phyloP scores from a whole-genome alignment of 257 asterid genomes.

The Solanum phureja region DNA sequence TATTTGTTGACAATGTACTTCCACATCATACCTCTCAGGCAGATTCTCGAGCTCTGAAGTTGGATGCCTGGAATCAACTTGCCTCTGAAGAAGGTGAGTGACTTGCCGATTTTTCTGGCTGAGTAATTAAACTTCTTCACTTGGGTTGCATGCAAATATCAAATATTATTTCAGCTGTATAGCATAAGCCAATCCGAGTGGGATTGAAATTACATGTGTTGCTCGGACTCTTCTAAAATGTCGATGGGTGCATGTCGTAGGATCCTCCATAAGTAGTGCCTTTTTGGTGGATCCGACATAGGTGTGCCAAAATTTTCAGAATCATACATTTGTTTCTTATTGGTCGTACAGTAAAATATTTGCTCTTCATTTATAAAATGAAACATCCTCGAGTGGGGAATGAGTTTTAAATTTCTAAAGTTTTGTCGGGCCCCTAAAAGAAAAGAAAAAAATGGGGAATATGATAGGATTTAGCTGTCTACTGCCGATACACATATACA shows the following conservation, averaged over 20 bases:
- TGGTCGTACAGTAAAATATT: not conserved
- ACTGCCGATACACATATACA: too few relatives aligned
- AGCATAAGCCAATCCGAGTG: not conserved
- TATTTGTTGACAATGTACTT: not conserved
- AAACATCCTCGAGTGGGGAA: not conserved
- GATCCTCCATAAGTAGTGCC: too few relatives aligned
- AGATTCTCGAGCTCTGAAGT: conserved; percentile 59
- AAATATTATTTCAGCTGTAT: not conserved
- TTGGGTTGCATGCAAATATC: not conserved
- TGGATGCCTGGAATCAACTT: conserved; percentile 84
- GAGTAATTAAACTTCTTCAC: not conserved
- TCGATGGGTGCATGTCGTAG: not conserved
- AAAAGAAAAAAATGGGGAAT: too few relatives aligned
- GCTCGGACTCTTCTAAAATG: not conserved
- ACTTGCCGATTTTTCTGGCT: not conserved
- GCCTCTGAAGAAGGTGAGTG: conserved; percentile 79
- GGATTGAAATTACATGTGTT: not conserved
- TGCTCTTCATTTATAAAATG: not conserved
- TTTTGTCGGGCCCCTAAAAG: too few relatives aligned
- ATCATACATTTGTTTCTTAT: not conserved
- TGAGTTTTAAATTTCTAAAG: too few relatives aligned
- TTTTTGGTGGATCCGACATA: not conserved
- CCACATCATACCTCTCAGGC: conserved; percentile 37
- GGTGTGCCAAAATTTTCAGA: not conserved
- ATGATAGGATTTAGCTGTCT: too few relatives aligned